Evolutionary conservation across 2,329 filamentous ascomycete species (phyloP).

Genomic region (Cladosporium cucumerinum): DNA sequence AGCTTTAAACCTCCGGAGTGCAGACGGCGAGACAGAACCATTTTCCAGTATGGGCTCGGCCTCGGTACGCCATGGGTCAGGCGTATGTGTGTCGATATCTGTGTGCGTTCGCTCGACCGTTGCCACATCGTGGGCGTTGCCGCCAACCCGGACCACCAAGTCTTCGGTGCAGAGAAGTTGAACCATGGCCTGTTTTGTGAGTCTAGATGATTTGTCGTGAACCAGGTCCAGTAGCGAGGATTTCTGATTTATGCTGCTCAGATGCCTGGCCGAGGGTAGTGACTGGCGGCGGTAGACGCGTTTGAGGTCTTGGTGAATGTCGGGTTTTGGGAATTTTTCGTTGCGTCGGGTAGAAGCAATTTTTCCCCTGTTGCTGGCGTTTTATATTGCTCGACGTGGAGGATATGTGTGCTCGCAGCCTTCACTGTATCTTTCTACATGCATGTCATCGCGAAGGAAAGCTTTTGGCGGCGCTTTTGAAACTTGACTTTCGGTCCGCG

Average conservation of each 20-base stretch:
- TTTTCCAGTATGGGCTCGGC: constrained; percentile 31
- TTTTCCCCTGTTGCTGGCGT: background rate
- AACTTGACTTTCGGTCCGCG: constrained; percentile 4
- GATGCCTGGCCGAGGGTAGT: background rate
- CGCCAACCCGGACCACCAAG: constrained; percentile 25
- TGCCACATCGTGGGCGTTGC: constrained; percentile 33
- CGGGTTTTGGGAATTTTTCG: background rate
- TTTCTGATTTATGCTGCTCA: background rate
- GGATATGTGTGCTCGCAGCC: background rate
- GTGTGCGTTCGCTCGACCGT: constrained; percentile 44
- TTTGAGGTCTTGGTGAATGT: background rate
- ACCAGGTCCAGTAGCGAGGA: background rate
- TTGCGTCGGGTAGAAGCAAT: background rate
- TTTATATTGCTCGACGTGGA: background rate
- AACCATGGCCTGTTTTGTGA: background rate
- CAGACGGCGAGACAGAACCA: constrained; percentile 34
- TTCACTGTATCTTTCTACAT: background rate
- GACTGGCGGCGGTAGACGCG: background rate
- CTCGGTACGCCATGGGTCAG: constrained; percentile 38
- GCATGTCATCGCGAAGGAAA: background rate
- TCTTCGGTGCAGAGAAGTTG: constrained; percentile 26
- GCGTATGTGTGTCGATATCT: constrained; percentile 46
- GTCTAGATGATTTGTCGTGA: too few relatives aligned
- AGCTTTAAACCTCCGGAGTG: constrained; percentile 41
- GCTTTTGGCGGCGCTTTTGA: background rate